A percentile compares a stretch with the other conserved stretches of the same genome.
Conservation (phyloP, 2,329 filamentous ascomycete genomes). For the Delphinella strobiligena region DNA sequence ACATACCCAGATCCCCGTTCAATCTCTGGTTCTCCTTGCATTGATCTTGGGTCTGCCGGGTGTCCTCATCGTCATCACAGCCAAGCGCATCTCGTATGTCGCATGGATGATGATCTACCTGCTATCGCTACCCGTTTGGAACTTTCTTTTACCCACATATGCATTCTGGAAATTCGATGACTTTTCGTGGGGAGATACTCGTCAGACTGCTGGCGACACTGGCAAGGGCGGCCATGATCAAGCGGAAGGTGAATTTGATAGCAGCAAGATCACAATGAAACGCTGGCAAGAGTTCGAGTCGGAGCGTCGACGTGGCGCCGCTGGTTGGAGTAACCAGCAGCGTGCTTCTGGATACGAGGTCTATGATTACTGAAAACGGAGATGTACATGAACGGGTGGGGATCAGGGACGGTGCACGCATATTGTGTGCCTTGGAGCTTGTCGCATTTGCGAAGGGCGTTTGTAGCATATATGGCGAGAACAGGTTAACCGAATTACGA, state of each 20-base stretch:
- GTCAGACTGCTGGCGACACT: slow-evolving; percentile 86
- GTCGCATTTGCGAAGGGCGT: too few relatives aligned
- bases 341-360: too few relatives aligned
- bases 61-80: slow-evolving; percentile 82
- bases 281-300: slow-evolving; percentile 94
- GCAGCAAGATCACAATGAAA: slow-evolving; percentile 99
- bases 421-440: too few relatives aligned
- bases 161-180: slow-evolving; percentile 99
- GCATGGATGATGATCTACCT: slow-evolving; percentile 97
- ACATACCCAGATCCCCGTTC: slow-evolving; percentile 56
- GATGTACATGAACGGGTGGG: too few relatives aligned
- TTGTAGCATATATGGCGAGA: too few relatives aligned
- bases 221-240: slow-evolving; percentile 59
- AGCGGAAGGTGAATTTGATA: slow-evolving; percentile 92
- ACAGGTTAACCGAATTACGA: too few relatives aligned
- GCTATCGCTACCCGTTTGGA: slow-evolving; percentile 87
- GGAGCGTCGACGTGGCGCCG: slow-evolving; percentile 27
- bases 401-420: too few relatives aligned
- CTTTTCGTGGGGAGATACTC: slow-evolving; percentile 97
- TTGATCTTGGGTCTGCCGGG: slow-evolving; percentile 90
- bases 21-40: slow-evolving; percentile 77
- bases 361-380: too few relatives aligned
- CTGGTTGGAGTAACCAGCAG: not conserved
- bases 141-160: slow-evolving; percentile 87
- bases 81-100: slow-evolving; percentile 84